Evolutionary conservation across 345 rosid genomes (phyloP).

Genomic region (Eutrema yunnanense): DNA sequence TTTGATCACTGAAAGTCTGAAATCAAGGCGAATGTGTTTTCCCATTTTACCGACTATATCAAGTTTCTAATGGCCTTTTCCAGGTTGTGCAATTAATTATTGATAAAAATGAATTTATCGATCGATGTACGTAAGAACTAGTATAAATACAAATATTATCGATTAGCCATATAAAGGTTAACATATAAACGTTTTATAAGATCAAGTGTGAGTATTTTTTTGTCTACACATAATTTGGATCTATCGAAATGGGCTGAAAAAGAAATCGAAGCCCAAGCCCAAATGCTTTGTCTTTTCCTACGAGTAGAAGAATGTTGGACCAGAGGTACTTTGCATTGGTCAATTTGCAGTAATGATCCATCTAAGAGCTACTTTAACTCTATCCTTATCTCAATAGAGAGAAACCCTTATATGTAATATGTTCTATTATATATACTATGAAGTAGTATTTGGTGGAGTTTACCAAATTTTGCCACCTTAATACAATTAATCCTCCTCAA

Average conservation of each 20-base stretch:
- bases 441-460: neutral
- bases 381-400: neutral
- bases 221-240: neutral
- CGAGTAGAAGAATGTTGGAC: neutral
- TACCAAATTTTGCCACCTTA: neutral
- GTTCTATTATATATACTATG: neutral
- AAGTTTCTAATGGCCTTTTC: neutral
- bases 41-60: neutral
- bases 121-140: too few relatives aligned
- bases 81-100: neutral
- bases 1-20: constrained; percentile 1
- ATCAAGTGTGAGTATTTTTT: neutral
- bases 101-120: neutral
- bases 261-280: neutral
- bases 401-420: neutral
- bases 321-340: neutral
- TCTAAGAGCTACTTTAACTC: neutral
- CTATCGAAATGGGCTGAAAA: neutral
- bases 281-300: neutral
- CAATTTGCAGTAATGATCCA: neutral
- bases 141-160: neutral
- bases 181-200: neutral
- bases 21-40: constrained; percentile 16
- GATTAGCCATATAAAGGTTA: neutral
- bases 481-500: neutral